These are phyloP conservation scores for Leccinum obscurum DNA, from an alignment of 768 basidiomycete genomes.

Conservation along the genomic window DNA sequence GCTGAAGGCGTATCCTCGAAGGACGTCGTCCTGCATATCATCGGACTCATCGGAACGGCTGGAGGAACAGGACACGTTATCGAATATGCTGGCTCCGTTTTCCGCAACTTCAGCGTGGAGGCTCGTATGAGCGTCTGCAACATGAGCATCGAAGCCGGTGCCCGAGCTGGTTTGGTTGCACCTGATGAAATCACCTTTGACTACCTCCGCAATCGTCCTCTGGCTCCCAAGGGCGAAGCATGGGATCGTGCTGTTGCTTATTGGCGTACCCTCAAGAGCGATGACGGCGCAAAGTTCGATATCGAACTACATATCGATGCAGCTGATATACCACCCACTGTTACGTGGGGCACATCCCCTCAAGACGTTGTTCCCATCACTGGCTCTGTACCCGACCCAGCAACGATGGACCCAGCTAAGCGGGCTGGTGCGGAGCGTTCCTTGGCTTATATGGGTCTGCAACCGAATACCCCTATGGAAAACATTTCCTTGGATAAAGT, in stretches of 20 bases:
- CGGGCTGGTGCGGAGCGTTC: constrained; percentile 72
- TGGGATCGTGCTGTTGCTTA: constrained; percentile 88
- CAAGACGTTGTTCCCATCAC: constrained; percentile 86
- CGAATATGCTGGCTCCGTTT: constrained; percentile 88
- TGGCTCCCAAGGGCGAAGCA: constrained; percentile 79
- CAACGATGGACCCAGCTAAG: constrained; percentile 62
- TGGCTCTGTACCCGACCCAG: constrained; percentile 77
- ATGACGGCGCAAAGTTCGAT: constrained; percentile 84
- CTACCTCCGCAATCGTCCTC: constrained; percentile 78
- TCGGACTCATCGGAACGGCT: constrained; percentile 90
- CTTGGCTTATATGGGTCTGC: constrained; percentile 85
- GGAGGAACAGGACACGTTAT: constrained; percentile 91
- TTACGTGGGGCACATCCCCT: constrained; percentile 93
- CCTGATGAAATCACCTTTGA: constrained; percentile 86
- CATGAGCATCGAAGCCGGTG: constrained; percentile 95
- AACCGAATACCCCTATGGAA: constrained; percentile 75
- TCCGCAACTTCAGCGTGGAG: constrained; percentile 85
- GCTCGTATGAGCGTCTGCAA: constrained; percentile 91
- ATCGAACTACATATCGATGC: constrained; percentile 77
- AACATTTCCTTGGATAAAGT: constrained; percentile 83
- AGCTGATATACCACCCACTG: constrained; percentile 84
- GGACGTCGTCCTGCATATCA: constrained; percentile 89
- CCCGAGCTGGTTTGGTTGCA: constrained; percentile 90
- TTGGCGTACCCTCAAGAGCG: constrained; percentile 78
- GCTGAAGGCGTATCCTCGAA: constrained; percentile 84